These are phyloP conservation scores for Taxillus chinensis DNA, from an alignment of 164 flowering plant species.

Conservation along the genomic window DNA sequence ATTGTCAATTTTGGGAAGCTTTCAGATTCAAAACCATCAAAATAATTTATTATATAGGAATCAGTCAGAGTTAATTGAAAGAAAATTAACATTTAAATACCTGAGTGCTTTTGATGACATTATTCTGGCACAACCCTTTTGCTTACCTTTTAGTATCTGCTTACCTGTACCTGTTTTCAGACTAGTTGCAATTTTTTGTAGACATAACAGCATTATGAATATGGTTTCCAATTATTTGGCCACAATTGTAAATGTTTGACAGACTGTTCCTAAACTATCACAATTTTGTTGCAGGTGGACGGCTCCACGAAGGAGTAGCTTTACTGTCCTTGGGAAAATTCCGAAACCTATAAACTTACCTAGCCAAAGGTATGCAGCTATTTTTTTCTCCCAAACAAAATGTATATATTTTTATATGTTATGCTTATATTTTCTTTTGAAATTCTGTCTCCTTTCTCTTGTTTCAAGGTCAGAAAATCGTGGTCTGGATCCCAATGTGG, in stretches of 20 bases:
- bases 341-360: conserved; percentile 97
- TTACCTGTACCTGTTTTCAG: too few species aligned
- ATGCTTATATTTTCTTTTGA: neutral
- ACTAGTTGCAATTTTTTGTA: too few species aligned
- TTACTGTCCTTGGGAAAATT: conserved; percentile 86
- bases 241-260: neutral
- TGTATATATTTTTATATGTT: neutral
- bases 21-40: too few species aligned
- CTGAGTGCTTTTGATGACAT: too few species aligned
- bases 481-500: conserved; percentile 89
- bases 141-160: too few species aligned
- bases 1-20: too few species aligned
- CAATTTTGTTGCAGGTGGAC: conserved; percentile 47
- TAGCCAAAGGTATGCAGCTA: conserved; percentile 62
- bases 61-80: too few species aligned
- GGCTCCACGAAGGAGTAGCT: conserved; percentile 72
- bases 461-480: conserved; percentile 85
- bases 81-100: too few species aligned
- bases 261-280: neutral
- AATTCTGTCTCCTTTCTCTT: conserved; percentile 10
- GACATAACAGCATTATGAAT: too few species aligned
- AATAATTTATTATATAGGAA: too few species aligned
- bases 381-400: conserved; percentile 1
- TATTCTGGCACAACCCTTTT: too few species aligned
- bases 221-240: too few species aligned